These are phyloP conservation scores for Aphanomyces stellatus DNA, from an alignment of 352 stramenopile species.

Conservation along the genomic window DNA sequence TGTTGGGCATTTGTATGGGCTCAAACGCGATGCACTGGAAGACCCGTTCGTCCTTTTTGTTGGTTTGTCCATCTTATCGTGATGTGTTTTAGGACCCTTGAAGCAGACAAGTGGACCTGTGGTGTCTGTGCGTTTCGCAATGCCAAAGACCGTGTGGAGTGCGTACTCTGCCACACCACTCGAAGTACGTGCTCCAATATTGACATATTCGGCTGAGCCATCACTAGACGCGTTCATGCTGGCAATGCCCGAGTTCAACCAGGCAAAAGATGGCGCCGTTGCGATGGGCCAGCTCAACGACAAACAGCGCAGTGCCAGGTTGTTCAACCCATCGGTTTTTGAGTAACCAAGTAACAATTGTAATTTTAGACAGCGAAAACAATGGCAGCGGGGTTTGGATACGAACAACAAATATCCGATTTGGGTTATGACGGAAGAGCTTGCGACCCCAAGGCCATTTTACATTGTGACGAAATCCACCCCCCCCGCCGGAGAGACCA, in stretches of 20 bases:
- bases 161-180: background rate
- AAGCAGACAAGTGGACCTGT: constrained; percentile 9
- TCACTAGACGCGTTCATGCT: background rate
- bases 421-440: background rate
- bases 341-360: background rate
- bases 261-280: background rate
- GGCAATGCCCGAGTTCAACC: background rate
- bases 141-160: background rate
- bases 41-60: background rate
- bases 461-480: background rate
- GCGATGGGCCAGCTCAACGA: background rate
- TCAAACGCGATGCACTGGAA: background rate
- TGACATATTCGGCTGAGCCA: background rate
- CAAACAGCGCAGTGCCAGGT: constrained; percentile 6
- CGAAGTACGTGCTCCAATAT: background rate
- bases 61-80: background rate
- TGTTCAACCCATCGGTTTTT: background rate
- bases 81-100: background rate
- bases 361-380: background rate
- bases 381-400: background rate
- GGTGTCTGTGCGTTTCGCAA: background rate
- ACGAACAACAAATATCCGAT: too few relatives aligned
- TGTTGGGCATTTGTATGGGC: constrained; percentile 6
- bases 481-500: too few relatives aligned
- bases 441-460: background rate